A percentile compares a stretch with the other conserved stretches of the same genome.
Conservation (phyloP, 441 rosid genomes). For the Euphorbia neoarborescens region DNA sequence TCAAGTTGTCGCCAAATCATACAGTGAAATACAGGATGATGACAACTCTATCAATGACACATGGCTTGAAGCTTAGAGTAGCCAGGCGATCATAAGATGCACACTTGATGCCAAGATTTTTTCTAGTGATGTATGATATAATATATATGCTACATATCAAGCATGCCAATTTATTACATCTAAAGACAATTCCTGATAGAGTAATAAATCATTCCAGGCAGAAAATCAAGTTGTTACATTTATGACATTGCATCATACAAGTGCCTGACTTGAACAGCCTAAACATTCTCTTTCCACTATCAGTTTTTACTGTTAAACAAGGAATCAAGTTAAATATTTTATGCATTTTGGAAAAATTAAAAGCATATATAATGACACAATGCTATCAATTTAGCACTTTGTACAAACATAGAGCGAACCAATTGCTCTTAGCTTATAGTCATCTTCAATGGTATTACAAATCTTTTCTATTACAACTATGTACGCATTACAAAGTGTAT, state of each 20-base stretch:
- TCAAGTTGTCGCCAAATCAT: slow-evolving; percentile 67
- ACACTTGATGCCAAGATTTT: neutral
- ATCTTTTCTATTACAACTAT: neutral
- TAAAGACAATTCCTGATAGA: neutral
- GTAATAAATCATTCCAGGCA: slow-evolving; percentile 9
- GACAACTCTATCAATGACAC: slow-evolving; percentile 83
- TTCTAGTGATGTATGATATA: neutral
- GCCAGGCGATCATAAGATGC: slow-evolving; percentile 39
- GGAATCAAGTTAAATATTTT: neutral
- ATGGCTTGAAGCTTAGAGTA: slow-evolving; percentile 60
- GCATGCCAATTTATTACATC: neutral
- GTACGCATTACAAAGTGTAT: neutral
- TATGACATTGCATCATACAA: neutral
- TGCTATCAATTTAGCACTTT: neutral
- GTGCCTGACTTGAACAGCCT: neutral
- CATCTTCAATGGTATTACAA: neutral
- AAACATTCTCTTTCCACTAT: neutral
- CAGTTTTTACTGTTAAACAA: neutral
- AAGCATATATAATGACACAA: neutral
- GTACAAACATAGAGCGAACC: neutral
- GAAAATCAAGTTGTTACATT: neutral
- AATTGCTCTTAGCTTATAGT: neutral
- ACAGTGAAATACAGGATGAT: slow-evolving; percentile 88
- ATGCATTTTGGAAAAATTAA: neutral
- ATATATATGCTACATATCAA: neutral